Conservation (phyloP, 2,329 filamentous ascomycete species). For the Aspergillus neotritici region DNA sequence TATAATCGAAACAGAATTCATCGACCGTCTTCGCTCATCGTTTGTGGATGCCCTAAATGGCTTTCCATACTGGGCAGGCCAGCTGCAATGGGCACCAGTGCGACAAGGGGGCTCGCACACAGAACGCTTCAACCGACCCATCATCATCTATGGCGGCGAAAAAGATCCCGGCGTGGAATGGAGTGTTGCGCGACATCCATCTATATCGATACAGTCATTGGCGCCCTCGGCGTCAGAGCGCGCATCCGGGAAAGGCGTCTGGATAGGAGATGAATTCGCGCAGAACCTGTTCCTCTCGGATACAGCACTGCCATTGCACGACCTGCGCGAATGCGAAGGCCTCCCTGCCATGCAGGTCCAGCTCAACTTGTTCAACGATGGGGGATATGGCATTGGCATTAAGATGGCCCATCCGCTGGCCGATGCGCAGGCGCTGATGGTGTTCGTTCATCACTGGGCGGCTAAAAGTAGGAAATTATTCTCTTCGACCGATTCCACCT, state of each 20-base stretch:
- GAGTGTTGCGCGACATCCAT: neutral
- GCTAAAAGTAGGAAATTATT: constrained; percentile 17
- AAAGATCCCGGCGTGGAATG: constrained; percentile 6
- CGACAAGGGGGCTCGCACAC: constrained; percentile 1
- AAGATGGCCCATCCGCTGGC: constrained; percentile 42
- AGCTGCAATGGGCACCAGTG: constrained; percentile 11
- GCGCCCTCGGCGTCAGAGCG: neutral
- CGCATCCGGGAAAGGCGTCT: neutral
- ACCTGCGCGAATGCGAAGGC: constrained; percentile 22
- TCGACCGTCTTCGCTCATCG: constrained; percentile 7
- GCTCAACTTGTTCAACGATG: constrained; percentile 38
- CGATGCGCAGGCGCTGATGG: constrained; percentile 41
- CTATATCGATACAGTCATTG: neutral
- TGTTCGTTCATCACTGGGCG: constrained; percentile 43
- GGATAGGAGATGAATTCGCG: too few relatives aligned
- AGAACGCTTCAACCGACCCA: constrained; percentile 9
- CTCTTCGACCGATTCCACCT: neutral
- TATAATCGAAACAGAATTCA: neutral
- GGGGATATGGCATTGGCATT: constrained; percentile 40
- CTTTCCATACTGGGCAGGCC: constrained; percentile 11
- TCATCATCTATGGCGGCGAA: constrained; percentile 1
- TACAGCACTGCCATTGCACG: constrained; percentile 31
- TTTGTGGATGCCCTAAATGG: constrained; percentile 5
- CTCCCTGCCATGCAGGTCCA: constrained; percentile 35
- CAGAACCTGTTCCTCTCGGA: constrained; percentile 8